phyloP scores from a whole-genome alignment of 768 basidiomycete genomes.

The Amanita exitialis region DNA sequence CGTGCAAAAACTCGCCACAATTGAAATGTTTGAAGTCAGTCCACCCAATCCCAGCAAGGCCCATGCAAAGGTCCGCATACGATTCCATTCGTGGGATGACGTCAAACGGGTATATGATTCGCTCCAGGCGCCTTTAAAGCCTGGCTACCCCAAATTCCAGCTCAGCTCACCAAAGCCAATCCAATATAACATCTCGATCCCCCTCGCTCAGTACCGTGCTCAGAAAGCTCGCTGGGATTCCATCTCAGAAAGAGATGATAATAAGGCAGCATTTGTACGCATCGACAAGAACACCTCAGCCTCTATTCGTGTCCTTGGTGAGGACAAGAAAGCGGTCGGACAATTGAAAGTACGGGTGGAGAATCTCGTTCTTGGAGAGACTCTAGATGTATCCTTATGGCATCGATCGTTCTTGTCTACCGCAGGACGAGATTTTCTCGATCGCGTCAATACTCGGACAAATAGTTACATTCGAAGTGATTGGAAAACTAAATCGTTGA shows the following conservation, averaged over 20 bases:
- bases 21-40: background rate
- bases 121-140: constrained; percentile 21
- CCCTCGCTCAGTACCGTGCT: constrained; percentile 37
- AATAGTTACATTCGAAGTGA: constrained; percentile 37
- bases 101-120: constrained; percentile 28
- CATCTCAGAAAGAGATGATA: constrained; percentile 25
- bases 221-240: constrained; percentile 41
- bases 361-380: constrained; percentile 40
- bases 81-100: constrained; percentile 39
- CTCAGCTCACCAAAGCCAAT: constrained; percentile 37
- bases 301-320: constrained; percentile 37
- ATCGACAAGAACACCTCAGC: constrained; percentile 18
- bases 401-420: constrained; percentile 29
- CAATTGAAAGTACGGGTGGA: constrained; percentile 54
- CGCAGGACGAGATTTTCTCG: constrained; percentile 24
- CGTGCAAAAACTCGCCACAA: background rate
- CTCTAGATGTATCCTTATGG: constrained; percentile 35
- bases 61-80: constrained; percentile 22
- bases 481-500: constrained; percentile 32
- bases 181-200: constrained; percentile 39
- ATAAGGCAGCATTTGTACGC: constrained; percentile 23
- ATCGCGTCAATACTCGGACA: constrained; percentile 21
- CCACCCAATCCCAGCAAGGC: constrained; percentile 1
- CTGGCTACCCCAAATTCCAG: constrained; percentile 23
- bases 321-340: constrained; percentile 44